These are phyloP conservation scores for Gymnopilus junonius DNA, from an alignment of 768 basidiomycete genomes.

Conservation along the genomic window DNA sequence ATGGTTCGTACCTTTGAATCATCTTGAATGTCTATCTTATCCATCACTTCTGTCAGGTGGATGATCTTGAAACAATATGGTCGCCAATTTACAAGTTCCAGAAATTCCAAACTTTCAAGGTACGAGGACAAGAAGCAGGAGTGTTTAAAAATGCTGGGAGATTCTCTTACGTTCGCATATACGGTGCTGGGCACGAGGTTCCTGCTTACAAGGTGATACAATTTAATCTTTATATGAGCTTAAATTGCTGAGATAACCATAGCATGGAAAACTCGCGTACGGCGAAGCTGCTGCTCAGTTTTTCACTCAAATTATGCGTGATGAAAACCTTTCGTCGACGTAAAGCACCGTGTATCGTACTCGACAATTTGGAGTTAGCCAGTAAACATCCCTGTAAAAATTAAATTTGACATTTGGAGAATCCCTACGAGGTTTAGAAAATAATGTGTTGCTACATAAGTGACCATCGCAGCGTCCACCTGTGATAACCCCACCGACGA, in stretches of 20 bases:
- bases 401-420: too few relatives aligned
- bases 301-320: slow-evolving; percentile 47
- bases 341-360: neutral
- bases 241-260: neutral
- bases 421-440: too few relatives aligned
- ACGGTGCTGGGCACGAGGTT: slow-evolving; percentile 51
- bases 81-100: slow-evolving; percentile 45
- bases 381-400: neutral
- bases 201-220: slow-evolving; percentile 45
- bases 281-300: slow-evolving; percentile 49
- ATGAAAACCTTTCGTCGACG: slow-evolving; percentile 24
- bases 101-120: slow-evolving; percentile 50
- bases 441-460: too few relatives aligned
- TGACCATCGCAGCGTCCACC: too few relatives aligned
- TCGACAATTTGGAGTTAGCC: neutral
- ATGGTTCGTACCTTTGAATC: slow-evolving; percentile 41
- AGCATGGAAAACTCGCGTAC: slow-evolving; percentile 37
- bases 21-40: neutral
- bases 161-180: slow-evolving; percentile 58
- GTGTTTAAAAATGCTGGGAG: slow-evolving; percentile 63
- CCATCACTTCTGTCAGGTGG: slow-evolving; percentile 35
- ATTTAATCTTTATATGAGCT: neutral
- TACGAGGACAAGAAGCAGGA: slow-evolving; percentile 53
- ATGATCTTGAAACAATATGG: slow-evolving; percentile 50
- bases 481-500: too few relatives aligned